These are phyloP conservation scores for Teunomyces kruisii DNA, from an alignment of 805 yeast genomes.

Conservation along the genomic window DNA sequence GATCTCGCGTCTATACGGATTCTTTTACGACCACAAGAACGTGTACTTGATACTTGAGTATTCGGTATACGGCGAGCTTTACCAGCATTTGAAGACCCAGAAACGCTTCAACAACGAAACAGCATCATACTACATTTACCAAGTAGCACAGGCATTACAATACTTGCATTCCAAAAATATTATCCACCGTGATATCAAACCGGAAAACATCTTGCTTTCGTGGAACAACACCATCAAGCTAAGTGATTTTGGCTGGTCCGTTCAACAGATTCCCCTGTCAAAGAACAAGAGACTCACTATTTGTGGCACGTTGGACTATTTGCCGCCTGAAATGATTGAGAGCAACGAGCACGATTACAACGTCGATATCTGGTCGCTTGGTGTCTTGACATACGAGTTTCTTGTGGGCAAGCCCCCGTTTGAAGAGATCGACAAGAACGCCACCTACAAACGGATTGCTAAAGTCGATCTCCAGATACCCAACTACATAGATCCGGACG, in stretches of 20 bases:
- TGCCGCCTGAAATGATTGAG: slow-evolving; percentile 95
- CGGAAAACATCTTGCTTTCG: slow-evolving; percentile 84
- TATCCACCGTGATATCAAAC: slow-evolving; percentile 91
- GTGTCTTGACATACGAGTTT: slow-evolving; percentile 81
- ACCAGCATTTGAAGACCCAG: slow-evolving; percentile 63
- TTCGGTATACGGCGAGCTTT: slow-evolving; percentile 83
- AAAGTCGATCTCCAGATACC: slow-evolving; percentile 78
- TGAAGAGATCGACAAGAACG: slow-evolving; percentile 74
- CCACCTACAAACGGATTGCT: slow-evolving; percentile 78
- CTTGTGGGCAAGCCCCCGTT: slow-evolving; percentile 90
- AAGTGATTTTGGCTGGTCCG: slow-evolving; percentile 97
- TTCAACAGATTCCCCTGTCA: slow-evolving; percentile 38
- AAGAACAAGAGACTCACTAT: slow-evolving; percentile 63
- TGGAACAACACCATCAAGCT: slow-evolving; percentile 75
- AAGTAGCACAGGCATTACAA: slow-evolving; percentile 75
- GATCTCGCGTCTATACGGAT: slow-evolving; percentile 78
- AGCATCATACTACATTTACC: slow-evolving; percentile 79
- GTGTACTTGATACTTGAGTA: slow-evolving; percentile 86
- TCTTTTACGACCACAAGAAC: slow-evolving; percentile 76
- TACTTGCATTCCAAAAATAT: slow-evolving; percentile 79
- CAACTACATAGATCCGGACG: slow-evolving; percentile 64
- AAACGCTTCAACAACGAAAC: slow-evolving; percentile 69
- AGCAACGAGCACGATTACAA: slow-evolving; percentile 71
- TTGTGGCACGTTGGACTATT: slow-evolving; percentile 92
- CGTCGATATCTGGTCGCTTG: slow-evolving; percentile 93